These are phyloP conservation scores for Rostrohypoxylon terebratum DNA, from an alignment of 495 filamentous ascomycete genomes.

Conservation along the genomic window DNA sequence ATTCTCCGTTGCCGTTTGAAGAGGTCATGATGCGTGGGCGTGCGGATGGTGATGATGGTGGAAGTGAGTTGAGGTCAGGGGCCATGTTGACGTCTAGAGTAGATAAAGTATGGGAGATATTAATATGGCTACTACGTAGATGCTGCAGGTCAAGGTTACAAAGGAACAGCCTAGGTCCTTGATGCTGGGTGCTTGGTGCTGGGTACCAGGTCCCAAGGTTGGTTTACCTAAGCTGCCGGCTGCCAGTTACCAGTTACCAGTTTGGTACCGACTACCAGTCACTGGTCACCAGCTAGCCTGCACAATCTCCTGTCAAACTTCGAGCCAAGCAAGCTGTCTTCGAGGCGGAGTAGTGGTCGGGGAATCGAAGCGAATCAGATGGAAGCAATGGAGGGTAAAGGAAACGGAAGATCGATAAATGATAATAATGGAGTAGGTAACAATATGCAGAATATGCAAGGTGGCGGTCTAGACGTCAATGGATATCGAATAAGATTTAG, in stretches of 20 bases:
- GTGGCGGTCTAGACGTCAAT: constrained; percentile 31
- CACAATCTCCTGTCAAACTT: constrained; percentile 12
- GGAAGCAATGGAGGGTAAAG: constrained; percentile 11
- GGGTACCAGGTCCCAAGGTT: background rate
- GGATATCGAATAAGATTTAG: constrained; percentile 28
- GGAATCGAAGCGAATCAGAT: constrained; percentile 13
- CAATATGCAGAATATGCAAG: constrained; percentile 23
- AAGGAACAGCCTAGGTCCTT: constrained; percentile 4
- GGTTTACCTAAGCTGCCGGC: constrained; percentile 22
- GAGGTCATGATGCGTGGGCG: constrained; percentile 52
- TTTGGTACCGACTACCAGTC: background rate
- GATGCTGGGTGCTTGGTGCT: too few relatives aligned
- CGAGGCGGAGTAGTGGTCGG: background rate
- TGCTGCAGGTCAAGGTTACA: constrained; percentile 27
- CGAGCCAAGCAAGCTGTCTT: constrained; percentile 2
- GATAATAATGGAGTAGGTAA: too few relatives aligned
- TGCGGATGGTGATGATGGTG: constrained; percentile 62
- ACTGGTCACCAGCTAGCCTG: background rate
- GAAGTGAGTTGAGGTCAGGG: constrained; percentile 82
- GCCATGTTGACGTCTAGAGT: constrained; percentile 58
- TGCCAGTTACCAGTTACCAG: background rate
- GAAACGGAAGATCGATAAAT: constrained; percentile 21
- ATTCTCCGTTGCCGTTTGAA: constrained; percentile 49
- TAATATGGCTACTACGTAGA: too few relatives aligned
- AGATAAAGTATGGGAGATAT: constrained; percentile 6